Evolutionary conservation across 1,284 basidiomycete species (phyloP).

Genomic region (Ustilago bromivora): DNA sequence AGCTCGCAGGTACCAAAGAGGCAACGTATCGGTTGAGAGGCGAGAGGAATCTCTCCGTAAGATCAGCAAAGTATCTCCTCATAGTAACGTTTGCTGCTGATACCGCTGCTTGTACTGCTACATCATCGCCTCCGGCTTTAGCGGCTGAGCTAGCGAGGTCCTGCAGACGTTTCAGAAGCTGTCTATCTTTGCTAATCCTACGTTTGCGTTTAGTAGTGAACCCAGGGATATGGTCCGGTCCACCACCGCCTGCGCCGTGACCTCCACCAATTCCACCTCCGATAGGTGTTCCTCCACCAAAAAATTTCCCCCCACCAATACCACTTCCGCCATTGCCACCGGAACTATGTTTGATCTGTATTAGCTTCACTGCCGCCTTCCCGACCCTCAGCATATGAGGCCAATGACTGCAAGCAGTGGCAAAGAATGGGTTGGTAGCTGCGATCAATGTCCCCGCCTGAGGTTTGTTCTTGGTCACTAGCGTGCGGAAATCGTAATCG

Average conservation of each 20-base stretch:
- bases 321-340: conserved; percentile 12
- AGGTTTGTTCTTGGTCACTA: conserved; percentile 86
- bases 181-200: conserved; percentile 85
- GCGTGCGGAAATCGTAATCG: conserved; percentile 81
- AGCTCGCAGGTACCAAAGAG: conserved; percentile 71
- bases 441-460: conserved; percentile 86
- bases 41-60: conserved; percentile 88
- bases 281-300: conserved; percentile 54
- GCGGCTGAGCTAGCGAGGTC: conserved; percentile 41
- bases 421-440: conserved; percentile 94
- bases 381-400: conserved; percentile 82
- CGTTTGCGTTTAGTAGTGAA: conserved; percentile 81
- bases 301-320: conserved; percentile 13
- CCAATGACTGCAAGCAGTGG: conserved; percentile 89
- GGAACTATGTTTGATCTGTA: conserved; percentile 32
- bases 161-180: conserved; percentile 77
- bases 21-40: conserved; percentile 94
- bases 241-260: conserved; percentile 70
- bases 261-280: conserved; percentile 77
- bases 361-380: conserved; percentile 57
- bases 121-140: conserved; percentile 60
- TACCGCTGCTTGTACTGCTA: conserved; percentile 11
- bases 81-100: conserved; percentile 73
- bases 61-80: conserved; percentile 84
- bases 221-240: conserved; percentile 59